Conservation (phyloP, 331 rosid species). For the Arachis monticola region DNA sequence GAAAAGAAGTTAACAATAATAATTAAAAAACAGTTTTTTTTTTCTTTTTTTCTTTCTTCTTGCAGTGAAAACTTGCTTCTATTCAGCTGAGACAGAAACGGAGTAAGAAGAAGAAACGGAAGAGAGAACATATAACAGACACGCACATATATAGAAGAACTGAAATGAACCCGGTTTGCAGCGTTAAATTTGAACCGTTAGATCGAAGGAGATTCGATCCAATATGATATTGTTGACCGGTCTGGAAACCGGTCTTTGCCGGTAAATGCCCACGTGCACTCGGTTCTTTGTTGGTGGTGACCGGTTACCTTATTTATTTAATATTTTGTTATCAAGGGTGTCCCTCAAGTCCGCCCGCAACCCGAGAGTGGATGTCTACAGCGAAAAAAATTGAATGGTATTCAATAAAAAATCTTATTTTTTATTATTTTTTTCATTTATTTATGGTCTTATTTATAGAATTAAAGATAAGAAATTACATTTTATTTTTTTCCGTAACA, state of each 20-base stretch:
- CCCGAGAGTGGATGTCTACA: too few relatives aligned
- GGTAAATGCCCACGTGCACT: constrained; percentile 45
- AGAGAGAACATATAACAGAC: background rate
- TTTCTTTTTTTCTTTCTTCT: background rate
- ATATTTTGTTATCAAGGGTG: too few relatives aligned
- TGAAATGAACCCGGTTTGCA: constrained; percentile 11
- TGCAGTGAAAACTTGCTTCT: constrained; percentile 6
- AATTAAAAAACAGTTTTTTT: background rate
- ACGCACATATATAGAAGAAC: background rate
- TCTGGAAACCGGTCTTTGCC: background rate
- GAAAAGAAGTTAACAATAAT: constrained; percentile 2
- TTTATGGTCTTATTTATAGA: too few relatives aligned
- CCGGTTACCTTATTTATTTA: background rate
- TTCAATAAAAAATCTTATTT: too few relatives aligned
- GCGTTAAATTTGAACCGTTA: constrained; percentile 27
- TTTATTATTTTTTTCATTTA: too few relatives aligned
- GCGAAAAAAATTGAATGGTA: too few relatives aligned
- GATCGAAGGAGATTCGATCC: constrained; percentile 38
- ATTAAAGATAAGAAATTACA: too few relatives aligned
- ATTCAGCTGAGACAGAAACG: background rate
- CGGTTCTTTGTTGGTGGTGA: background rate
- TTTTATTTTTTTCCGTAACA: too few relatives aligned
- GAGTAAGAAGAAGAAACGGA: constrained; percentile 1
- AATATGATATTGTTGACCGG: constrained; percentile 5
- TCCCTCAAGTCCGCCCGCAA: too few relatives aligned